Conservation (phyloP, 139 green algal species). For the Parachlorella kessleri region DNA sequence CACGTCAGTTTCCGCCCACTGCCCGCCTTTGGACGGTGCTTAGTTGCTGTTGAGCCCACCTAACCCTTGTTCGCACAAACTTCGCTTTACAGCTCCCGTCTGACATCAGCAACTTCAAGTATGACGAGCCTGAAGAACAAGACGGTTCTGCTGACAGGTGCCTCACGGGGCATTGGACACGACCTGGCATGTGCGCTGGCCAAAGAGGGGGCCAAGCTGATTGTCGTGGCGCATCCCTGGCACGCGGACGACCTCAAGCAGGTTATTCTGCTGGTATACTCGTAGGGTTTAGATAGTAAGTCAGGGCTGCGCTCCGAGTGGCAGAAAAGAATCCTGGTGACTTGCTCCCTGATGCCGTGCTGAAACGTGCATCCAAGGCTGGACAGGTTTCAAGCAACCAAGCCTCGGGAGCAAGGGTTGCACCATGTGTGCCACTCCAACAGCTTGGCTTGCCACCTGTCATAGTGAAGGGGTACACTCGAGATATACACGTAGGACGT, state of each 20-base stretch:
- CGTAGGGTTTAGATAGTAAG: no score
- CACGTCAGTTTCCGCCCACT: no score
- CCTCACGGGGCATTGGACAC: slow-evolving; percentile 14
- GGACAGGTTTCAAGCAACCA: background rate
- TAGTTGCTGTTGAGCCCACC: no score
- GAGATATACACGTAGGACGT: background rate
- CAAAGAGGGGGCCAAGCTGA: slow-evolving; percentile 54
- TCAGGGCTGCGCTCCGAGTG: no score
- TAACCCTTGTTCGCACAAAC: no score
- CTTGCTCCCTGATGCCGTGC: slow-evolving; percentile 26
- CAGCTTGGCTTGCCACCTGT: background rate
- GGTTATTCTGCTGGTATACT: no score
- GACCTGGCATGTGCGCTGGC: slow-evolving; percentile 32
- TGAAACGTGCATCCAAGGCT: slow-evolving; percentile 7
- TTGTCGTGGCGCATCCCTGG: slow-evolving; percentile 37
- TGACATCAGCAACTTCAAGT: no score
- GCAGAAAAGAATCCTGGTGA: slow-evolving; percentile 36
- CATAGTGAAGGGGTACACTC: background rate
- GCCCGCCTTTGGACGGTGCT: no score
- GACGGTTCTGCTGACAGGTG: slow-evolving; percentile 21
- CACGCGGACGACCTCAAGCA: slow-evolving; percentile 39
- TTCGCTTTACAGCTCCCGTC: no score
- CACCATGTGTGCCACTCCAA: slow-evolving; percentile 24
- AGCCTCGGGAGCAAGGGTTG: background rate
- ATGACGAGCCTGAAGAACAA: slow-evolving; percentile 14